phyloP scores from a whole-genome alignment of 192 early-diverging fungal species.

The Coemansia guatemalensis region DNA sequence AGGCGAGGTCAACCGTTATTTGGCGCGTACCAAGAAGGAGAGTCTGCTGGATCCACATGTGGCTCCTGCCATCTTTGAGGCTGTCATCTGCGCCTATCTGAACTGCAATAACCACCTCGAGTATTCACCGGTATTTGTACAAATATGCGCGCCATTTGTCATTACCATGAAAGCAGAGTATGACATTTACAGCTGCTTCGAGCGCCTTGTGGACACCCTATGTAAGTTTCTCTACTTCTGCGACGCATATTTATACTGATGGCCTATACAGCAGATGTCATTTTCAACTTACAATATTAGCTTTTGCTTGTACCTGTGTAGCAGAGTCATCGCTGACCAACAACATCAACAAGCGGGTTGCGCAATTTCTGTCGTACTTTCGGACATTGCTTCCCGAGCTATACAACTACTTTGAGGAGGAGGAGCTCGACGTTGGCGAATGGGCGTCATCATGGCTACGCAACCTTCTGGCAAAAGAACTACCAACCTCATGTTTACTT shows the following conservation, averaged over 20 bases:
- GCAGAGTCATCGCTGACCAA: constrained; percentile 66
- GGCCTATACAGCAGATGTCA: no score
- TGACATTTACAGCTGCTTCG: constrained; percentile 83
- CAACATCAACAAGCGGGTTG: constrained; percentile 73
- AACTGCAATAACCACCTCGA: constrained; percentile 75
- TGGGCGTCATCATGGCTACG: constrained; percentile 84
- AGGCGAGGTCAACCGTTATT: constrained; percentile 71
- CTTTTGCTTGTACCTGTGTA: constrained; percentile 17
- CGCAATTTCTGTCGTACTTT: constrained; percentile 84
- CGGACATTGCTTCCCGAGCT: constrained; percentile 81
- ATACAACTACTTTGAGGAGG: constrained; percentile 94
- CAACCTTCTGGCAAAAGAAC: constrained; percentile 75
- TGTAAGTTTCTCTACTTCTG: constrained; percentile 44
- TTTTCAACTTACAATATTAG: neutral
- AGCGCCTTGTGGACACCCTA: constrained; percentile 68
- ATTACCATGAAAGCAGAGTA: constrained; percentile 68
- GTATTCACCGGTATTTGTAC: constrained; percentile 72
- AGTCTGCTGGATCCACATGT: constrained; percentile 37
- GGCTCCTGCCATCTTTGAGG: constrained; percentile 69
- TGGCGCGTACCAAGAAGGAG: constrained; percentile 43
- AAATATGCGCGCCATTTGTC: constrained; percentile 81
- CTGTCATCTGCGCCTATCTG: constrained; percentile 84
- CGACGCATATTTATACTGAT: neutral
- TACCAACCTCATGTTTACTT: constrained; percentile 77
- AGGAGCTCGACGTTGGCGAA: constrained; percentile 87